phyloP scores from a whole-genome alignment of 2,329 filamentous ascomycete genomes.

The Ophiostoma sp. region DNA sequence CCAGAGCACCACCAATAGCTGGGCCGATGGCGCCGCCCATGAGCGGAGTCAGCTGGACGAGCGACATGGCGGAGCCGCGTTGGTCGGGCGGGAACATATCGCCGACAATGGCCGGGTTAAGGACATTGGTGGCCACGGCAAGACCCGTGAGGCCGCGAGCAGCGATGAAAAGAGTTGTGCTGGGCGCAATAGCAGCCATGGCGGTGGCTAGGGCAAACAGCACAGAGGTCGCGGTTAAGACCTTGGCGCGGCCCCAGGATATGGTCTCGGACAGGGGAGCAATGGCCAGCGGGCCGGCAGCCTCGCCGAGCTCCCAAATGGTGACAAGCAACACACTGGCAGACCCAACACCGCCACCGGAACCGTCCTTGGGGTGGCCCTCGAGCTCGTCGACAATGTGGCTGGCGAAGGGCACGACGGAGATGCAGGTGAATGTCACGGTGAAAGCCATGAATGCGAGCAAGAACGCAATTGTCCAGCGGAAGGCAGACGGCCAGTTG shows the following conservation, averaged over 20 bases:
- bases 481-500: slow-evolving; percentile 54
- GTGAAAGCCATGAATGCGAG: slow-evolving; percentile 58
- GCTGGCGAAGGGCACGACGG: slow-evolving; percentile 54
- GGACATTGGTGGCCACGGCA: slow-evolving; percentile 63
- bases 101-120: slow-evolving; percentile 63
- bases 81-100: slow-evolving; percentile 61
- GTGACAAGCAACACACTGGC: slow-evolving; percentile 63
- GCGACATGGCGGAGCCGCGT: slow-evolving; percentile 54
- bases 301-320: slow-evolving; percentile 59
- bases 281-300: slow-evolving; percentile 60
- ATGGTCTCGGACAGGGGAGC: slow-evolving; percentile 64
- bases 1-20: slow-evolving; percentile 38
- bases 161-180: slow-evolving; percentile 60
- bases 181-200: slow-evolving; percentile 42
- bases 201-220: slow-evolving; percentile 53
- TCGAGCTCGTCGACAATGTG: slow-evolving; percentile 52
- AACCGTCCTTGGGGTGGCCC: slow-evolving; percentile 37
- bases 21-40: slow-evolving; percentile 39
- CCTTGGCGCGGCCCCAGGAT: slow-evolving; percentile 50
- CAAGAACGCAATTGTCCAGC: slow-evolving; percentile 55
- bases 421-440: slow-evolving; percentile 61
- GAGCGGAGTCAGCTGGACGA: slow-evolving; percentile 35
- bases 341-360: slow-evolving; percentile 37
- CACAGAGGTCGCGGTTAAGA: slow-evolving; percentile 55
- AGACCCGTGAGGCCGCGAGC: slow-evolving; percentile 66